Conservation (phyloP, 768 basidiomycete genomes). For the Tulasnella sp. region DNA sequence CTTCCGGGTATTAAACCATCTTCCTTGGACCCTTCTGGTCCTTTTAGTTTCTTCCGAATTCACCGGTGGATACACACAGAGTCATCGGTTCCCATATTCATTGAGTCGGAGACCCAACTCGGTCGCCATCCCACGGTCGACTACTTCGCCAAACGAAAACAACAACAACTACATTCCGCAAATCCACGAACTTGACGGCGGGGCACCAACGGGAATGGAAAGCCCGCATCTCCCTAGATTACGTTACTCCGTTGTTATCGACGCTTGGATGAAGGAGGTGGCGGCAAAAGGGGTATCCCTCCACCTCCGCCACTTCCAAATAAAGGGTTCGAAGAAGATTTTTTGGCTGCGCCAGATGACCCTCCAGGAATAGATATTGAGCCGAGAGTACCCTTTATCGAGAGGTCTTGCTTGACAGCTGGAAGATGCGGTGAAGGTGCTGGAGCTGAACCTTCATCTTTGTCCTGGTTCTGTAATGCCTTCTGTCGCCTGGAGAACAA, state of each 20-base stretch:
- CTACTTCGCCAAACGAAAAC: neutral
- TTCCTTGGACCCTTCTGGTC: neutral
- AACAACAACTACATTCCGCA: neutral
- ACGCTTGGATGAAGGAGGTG: slow-evolving; percentile 57
- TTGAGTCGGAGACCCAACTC: slow-evolving; percentile 8
- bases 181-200: neutral
- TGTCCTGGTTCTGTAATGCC: slow-evolving; percentile 61
- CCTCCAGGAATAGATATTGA: slow-evolving; percentile 89
- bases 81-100: slow-evolving; percentile 9
- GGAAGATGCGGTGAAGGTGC: slow-evolving; percentile 68
- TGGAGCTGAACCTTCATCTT: slow-evolving; percentile 48
- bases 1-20: neutral
- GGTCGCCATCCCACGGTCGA: neutral
- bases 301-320: slow-evolving; percentile 48
- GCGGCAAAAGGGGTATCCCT: slow-evolving; percentile 71
- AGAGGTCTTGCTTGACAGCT: slow-evolving; percentile 87
- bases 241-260: slow-evolving; percentile 4
- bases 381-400: slow-evolving; percentile 87
- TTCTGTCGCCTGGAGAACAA: slow-evolving; percentile 44
- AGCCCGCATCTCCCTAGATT: neutral
- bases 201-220: neutral
- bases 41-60: neutral
- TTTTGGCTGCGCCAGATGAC: slow-evolving; percentile 44
- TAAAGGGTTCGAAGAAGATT: slow-evolving; percentile 46
- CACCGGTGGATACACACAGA: slow-evolving; percentile 6